Evolutionary conservation across 73 alveolate species (phyloP).

Genomic region (Paramecium biaurelia): DNA sequence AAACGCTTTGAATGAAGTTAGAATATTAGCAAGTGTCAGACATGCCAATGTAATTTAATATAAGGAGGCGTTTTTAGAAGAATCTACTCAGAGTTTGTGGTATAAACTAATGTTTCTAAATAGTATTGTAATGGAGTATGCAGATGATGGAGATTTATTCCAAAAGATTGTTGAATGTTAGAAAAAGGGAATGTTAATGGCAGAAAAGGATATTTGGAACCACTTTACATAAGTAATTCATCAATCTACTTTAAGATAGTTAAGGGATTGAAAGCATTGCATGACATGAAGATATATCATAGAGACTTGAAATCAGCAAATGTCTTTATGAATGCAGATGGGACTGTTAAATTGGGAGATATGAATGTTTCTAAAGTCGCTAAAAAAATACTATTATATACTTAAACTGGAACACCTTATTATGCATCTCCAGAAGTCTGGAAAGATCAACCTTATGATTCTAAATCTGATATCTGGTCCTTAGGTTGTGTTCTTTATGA

Average conservation of each 20-base stretch:
- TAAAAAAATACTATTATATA: slow-evolving; percentile 81
- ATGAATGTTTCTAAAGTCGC: slow-evolving; percentile 91
- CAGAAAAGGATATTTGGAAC: slow-evolving; percentile 91
- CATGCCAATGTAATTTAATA: slow-evolving; percentile 83
- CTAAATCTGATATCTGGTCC: slow-evolving; percentile 97
- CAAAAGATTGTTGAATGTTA: slow-evolving; percentile 77
- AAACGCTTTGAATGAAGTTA: slow-evolving; percentile 90
- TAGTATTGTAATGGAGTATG: slow-evolving; percentile 92
- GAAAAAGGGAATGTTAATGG: slow-evolving; percentile 66
- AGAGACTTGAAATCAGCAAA: slow-evolving; percentile 89
- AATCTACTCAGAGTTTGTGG: slow-evolving; percentile 71
- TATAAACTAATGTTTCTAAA: neutral
- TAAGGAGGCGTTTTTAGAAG: slow-evolving; percentile 89
- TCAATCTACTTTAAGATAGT: slow-evolving; percentile 59
- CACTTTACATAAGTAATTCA: slow-evolving; percentile 77
- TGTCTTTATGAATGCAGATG: slow-evolving; percentile 83
- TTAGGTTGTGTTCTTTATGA: slow-evolving; percentile 97
- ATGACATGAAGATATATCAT: slow-evolving; percentile 79
- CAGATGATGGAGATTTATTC: slow-evolving; percentile 92
- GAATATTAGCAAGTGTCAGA: slow-evolving; percentile 86
- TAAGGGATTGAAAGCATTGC: slow-evolving; percentile 75
- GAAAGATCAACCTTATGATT: slow-evolving; percentile 96
- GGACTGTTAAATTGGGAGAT: slow-evolving; percentile 92
- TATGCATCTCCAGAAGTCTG: slow-evolving; percentile 98
- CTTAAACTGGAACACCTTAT: slow-evolving; percentile 97